phyloP scores from a whole-genome alignment of 2,329 filamentous ascomycete genomes.

The Aspergillus ruber region DNA sequence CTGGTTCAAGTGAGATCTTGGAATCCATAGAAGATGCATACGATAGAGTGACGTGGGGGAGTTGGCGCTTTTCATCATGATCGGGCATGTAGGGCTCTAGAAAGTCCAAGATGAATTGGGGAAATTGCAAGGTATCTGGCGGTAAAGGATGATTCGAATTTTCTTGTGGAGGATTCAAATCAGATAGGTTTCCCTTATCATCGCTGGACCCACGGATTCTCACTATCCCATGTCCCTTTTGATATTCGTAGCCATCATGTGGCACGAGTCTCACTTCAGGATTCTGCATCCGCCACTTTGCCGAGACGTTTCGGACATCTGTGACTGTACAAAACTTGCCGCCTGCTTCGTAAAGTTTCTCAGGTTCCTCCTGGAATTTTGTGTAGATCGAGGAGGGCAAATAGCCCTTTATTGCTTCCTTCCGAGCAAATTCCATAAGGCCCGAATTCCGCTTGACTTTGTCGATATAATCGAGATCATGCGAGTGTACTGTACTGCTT shows the following conservation, averaged over 20 bases:
- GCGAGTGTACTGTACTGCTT: constrained; percentile 36
- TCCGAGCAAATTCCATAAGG: constrained; percentile 41
- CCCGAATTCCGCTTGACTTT: constrained; percentile 44
- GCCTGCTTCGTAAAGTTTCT: constrained; percentile 39
- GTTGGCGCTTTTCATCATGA: constrained; percentile 22
- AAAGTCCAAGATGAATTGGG: constrained; percentile 39
- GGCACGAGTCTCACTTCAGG: constrained; percentile 37
- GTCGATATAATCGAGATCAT: constrained; percentile 44
- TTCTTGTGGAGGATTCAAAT: constrained; percentile 6
- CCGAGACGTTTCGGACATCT: constrained; percentile 44
- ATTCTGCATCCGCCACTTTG: constrained; percentile 43
- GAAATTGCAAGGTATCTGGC: constrained; percentile 40
- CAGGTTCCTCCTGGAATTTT: constrained; percentile 41
- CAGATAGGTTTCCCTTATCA: constrained; percentile 5
- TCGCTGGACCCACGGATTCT: constrained; percentile 18
- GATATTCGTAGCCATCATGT: constrained; percentile 41
- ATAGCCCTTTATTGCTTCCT: constrained; percentile 42
- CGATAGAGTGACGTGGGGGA: constrained; percentile 67
- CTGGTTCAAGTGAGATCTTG: constrained; percentile 67
- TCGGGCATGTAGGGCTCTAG: constrained; percentile 49
- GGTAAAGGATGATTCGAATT: constrained; percentile 19
- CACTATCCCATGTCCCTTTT: constrained; percentile 39
- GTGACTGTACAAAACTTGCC: constrained; percentile 42
- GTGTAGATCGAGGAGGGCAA: constrained; percentile 45
- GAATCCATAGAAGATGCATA: constrained; percentile 89